A percentile compares a stretch with the other conserved stretches of the same genome.
These are phyloP conservation scores for Leucosporidium scottii DNA, from an alignment of 768 basidiomycete genomes.

Conservation along the genomic window DNA sequence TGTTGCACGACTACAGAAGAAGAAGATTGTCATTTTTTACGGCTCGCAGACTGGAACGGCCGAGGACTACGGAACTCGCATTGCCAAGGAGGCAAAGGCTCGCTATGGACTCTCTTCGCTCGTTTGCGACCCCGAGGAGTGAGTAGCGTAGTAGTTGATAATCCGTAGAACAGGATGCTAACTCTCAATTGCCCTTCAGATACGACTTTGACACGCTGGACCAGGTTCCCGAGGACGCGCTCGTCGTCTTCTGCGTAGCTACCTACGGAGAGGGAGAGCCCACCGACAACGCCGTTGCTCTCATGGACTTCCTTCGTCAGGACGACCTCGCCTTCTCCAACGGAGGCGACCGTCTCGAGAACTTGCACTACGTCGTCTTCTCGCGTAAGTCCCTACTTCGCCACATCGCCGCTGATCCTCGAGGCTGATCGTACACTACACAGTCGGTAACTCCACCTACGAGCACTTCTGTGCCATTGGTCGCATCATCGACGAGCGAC, in stretches of 20 bases:
- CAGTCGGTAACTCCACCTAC: constrained; percentile 65
- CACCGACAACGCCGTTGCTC: constrained; percentile 90
- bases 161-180: not conserved
- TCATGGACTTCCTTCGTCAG: constrained; percentile 87
- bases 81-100: constrained; percentile 95
- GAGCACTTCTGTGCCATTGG: constrained; percentile 94
- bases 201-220: constrained; percentile 98
- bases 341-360: constrained; percentile 59
- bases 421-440: not conserved
- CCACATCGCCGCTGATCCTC: not conserved
- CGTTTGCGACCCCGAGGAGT: constrained; percentile 94
- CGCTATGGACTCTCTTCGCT: constrained; percentile 92
- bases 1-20: constrained; percentile 57
- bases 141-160: not conserved
- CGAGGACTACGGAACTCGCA: constrained; percentile 89
- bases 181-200: constrained; percentile 9
- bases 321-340: constrained; percentile 78
- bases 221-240: constrained; percentile 74
- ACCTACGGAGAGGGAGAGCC: constrained; percentile 99
- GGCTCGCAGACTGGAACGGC: constrained; percentile 98
- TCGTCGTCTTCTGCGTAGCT: constrained; percentile 90
- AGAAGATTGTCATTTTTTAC: constrained; percentile 93
- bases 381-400: constrained; percentile 48
- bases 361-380: constrained; percentile 91
- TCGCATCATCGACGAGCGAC: constrained; percentile 62